Evolutionary conservation across 2,329 filamentous ascomycete species (phyloP), one percentile per base, ranked within the genome.

Genomic region (Talaromyces verruculosus): DNA sequence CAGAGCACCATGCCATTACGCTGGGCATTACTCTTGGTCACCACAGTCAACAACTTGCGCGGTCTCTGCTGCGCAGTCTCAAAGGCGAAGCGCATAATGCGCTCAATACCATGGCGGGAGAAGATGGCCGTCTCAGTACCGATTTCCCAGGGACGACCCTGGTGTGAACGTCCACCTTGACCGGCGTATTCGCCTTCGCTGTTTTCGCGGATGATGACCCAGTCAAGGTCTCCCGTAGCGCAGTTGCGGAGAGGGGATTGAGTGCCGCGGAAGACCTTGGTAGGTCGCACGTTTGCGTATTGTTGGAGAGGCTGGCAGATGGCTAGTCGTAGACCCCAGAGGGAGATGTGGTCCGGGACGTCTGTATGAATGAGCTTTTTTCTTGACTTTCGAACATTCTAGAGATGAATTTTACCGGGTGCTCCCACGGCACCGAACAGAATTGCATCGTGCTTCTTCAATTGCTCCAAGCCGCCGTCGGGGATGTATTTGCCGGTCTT

Each of bases 381-480:
- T 2, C 33, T 13, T 13, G n/a, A 3, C 5, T 4, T 37, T 30
- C 2, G 6, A 5, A 5, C 2, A 10, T 7, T 28, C 3, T 11
- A 55, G 30, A 11, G 1, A 57, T 1, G 17, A 41, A 17, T 7
- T 37, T 22, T 77, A 84, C 82, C 80, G 62, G 85, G 85, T 72
- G 81, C 85, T 17, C 86, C 86, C 1, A 88, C 86, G 2, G 85
- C 84, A 11, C 86, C 86, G 68, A 88, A 88, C 64, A 87, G 81
- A 33, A 86, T 82, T 2, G 84, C 84, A 71, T 86, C 83, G 69
- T 82, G 82, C 63, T 81, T 80, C 58, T 81, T 82, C 35, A 87
- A 72, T 30, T 82, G 80, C 28, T 82, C 79, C 60, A 85, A 77
- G 8, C 80, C 82, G 68, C 84, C 83, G 2, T 80, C 77, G 0